Conservation (phyloP, 2,329 filamentous ascomycete genomes). For the Fusarium fracticaudum region DNA sequence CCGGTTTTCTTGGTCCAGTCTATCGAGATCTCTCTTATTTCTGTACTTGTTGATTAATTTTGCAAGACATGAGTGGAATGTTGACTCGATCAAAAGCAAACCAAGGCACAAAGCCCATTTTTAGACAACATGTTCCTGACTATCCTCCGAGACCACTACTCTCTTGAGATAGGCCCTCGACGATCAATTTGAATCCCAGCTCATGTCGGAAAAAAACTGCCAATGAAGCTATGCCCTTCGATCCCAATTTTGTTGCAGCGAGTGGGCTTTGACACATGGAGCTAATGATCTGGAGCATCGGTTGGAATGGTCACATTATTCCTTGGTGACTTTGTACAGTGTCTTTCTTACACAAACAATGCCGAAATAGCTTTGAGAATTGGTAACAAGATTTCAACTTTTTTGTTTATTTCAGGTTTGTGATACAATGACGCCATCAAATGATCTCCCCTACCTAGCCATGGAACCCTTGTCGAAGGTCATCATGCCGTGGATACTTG, state of each 20-base stretch:
- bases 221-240: slow-evolving; percentile 30
- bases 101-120: slow-evolving; percentile 1
- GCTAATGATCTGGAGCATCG: slow-evolving; percentile 4
- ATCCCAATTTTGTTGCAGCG: slow-evolving; percentile 20
- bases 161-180: slow-evolving; percentile 35
- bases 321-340: background rate
- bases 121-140: slow-evolving; percentile 41
- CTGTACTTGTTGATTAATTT: background rate
- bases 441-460: background rate
- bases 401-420: background rate
- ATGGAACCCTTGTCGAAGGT: background rate
- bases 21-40: background rate
- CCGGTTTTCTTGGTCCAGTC: background rate
- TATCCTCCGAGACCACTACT: slow-evolving; percentile 33
- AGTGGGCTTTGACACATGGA: slow-evolving; percentile 18
- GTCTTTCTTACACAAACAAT: background rate
- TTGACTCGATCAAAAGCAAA: background rate
- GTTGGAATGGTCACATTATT: background rate
- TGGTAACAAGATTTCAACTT: background rate
- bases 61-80: background rate
- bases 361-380: background rate
- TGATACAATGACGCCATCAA: slow-evolving; percentile 37
- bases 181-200: slow-evolving; percentile 36
- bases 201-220: slow-evolving; percentile 34
- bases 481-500: background rate